phyloP scores from a whole-genome alignment of 208 protist genomes.

The Strigomonas galati region DNA sequence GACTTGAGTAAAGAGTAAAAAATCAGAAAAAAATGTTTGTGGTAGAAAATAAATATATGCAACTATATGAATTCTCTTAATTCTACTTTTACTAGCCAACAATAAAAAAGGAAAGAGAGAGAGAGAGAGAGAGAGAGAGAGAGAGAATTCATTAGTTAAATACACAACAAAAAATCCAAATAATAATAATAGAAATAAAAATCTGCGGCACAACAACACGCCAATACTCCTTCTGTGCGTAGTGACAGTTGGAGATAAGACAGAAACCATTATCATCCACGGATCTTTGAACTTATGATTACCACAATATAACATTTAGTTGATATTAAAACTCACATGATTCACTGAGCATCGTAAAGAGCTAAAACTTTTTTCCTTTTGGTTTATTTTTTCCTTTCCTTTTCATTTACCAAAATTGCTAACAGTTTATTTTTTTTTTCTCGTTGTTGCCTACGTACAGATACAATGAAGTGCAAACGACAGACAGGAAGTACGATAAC shows the following conservation, averaged over 20 bases:
- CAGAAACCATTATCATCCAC: too few species aligned
- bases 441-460: not conserved
- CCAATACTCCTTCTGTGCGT: too few species aligned
- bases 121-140: not conserved
- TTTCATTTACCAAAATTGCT: not conserved
- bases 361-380: slow-evolving; percentile 12
- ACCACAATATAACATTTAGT: too few species aligned
- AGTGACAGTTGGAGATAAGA: too few species aligned
- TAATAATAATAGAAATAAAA: slow-evolving; percentile 2
- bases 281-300: too few species aligned
- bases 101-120: slow-evolving; percentile 15
- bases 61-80: too few species aligned
- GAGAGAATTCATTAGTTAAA: not conserved
- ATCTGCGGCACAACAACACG: too few species aligned
- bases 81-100: not conserved
- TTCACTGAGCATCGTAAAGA: not conserved
- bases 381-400: slow-evolving; percentile 2
- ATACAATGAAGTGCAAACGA: not conserved
- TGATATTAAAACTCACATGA: slow-evolving; percentile 1
- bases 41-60: not conserved
- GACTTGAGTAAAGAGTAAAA: not conserved
- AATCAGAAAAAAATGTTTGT: slow-evolving; percentile 4
- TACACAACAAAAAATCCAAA: slow-evolving; percentile 5
- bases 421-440: not conserved
- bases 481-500: not conserved